phyloP scores from a whole-genome alignment of 768 basidiomycete genomes.

The Leccinum disarticulatum region DNA sequence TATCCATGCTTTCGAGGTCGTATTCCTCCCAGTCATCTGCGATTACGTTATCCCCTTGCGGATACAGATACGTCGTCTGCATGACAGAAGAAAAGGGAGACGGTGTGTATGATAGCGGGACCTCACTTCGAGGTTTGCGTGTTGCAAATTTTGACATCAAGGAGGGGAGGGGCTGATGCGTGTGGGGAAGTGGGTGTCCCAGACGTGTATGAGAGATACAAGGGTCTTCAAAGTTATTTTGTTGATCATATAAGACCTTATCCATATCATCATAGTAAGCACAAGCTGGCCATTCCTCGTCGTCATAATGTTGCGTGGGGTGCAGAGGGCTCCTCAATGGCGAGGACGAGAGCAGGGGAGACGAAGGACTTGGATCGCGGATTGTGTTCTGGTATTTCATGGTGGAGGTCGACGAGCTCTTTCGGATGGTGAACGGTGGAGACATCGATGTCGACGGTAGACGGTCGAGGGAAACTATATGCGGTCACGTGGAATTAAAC shows the following conservation, averaged over 20 bases:
- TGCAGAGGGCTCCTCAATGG: conserved; percentile 19
- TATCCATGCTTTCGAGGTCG: conserved; percentile 34
- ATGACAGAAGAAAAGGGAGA: conserved; percentile 1
- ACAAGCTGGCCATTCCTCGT: conserved; percentile 3
- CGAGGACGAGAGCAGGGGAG: conserved; percentile 23
- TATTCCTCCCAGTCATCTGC: conserved; percentile 28
- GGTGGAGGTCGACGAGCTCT: conserved; percentile 20
- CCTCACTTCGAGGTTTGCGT: conserved; percentile 1
- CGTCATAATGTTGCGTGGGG: conserved; percentile 9
- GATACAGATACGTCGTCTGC: conserved; percentile 1
- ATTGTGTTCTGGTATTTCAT: conserved; percentile 1
- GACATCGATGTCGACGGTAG: conserved; percentile 27
- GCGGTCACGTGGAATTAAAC: conserved; percentile 35
- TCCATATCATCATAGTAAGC: conserved; percentile 6
- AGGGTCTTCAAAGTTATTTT: neutral
- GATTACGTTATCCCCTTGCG: conserved; percentile 17
- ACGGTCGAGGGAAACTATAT: conserved; percentile 25
- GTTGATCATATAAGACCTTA: neutral
- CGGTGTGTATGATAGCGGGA: neutral
- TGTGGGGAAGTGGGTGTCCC: neutral
- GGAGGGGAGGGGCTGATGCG: conserved; percentile 17
- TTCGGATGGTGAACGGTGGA: conserved; percentile 27
- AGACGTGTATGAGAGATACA: conserved; percentile 5
- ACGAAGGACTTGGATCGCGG: conserved; percentile 9
- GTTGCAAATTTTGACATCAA: conserved; percentile 16